phyloP scores from a whole-genome alignment of 768 basidiomycete genomes.

The Lactarius trivialis region DNA sequence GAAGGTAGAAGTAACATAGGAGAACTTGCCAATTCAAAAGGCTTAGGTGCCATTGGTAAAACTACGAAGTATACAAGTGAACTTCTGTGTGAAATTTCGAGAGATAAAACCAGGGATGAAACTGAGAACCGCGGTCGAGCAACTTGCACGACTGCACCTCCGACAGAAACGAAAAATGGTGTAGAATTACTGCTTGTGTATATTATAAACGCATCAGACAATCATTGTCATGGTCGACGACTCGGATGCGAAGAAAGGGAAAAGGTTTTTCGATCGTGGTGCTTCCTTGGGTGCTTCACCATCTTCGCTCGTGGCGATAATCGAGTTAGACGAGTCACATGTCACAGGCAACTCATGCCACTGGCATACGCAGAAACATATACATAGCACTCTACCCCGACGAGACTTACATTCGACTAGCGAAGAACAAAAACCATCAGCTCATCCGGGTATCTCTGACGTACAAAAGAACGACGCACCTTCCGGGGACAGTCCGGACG shows the following conservation, averaged over 20 bases:
- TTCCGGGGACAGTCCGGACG: conserved; percentile 41
- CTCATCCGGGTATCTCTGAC: not conserved
- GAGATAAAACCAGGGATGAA: too few species aligned
- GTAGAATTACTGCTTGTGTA: conserved; percentile 19
- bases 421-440: not conserved
- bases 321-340: too few species aligned
- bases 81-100: too few species aligned
- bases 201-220: too few species aligned
- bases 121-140: too few species aligned
- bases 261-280: too few species aligned
- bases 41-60: too few species aligned
- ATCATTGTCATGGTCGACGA: not conserved
- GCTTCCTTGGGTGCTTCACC: too few species aligned
- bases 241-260: not conserved
- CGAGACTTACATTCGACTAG: conserved; percentile 27
- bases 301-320: not conserved
- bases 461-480: conserved; percentile 32
- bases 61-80: too few species aligned
- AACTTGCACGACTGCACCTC: too few species aligned
- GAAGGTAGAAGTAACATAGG: too few species aligned
- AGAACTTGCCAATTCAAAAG: too few species aligned
- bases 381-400: conserved; percentile 21
- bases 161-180: conserved; percentile 21
- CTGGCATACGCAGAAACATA: not conserved
- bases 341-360: not conserved